These are phyloP conservation scores for Rubroshorea leprosula DNA, from an alignment of 345 rosid genomes.

Conservation along the genomic window DNA sequence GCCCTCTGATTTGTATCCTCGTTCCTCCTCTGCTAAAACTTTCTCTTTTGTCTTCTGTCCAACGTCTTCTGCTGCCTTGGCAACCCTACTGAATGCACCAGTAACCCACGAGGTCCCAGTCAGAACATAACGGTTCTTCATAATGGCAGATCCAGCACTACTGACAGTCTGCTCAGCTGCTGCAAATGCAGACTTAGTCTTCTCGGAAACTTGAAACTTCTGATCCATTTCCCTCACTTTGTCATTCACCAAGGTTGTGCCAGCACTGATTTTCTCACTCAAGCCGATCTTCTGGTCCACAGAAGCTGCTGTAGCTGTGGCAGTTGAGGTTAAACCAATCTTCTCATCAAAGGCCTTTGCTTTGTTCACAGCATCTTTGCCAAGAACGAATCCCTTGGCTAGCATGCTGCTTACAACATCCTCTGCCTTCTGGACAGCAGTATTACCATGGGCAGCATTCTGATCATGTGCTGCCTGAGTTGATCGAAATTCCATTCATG, in stretches of 20 bases:
- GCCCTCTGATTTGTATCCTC: conserved; percentile 30
- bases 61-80: conserved; percentile 87
- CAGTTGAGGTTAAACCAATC: conserved; percentile 74
- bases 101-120: conserved; percentile 78
- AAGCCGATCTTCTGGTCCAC: conserved; percentile 76
- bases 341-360: conserved; percentile 81
- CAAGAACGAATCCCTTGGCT: conserved; percentile 79
- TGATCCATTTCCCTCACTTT: conserved; percentile 82
- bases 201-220: conserved; percentile 87
- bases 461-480: conserved; percentile 39
- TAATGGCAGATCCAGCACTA: conserved; percentile 70
- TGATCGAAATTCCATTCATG: conserved; percentile 1
- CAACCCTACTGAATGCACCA: conserved; percentile 71
- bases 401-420: conserved; percentile 90
- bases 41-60: conserved; percentile 82
- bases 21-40: conserved; percentile 56
- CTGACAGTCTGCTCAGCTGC: conserved; percentile 86
- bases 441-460: conserved; percentile 30
- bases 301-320: conserved; percentile 69
- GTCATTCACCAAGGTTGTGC: conserved; percentile 70
- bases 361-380: conserved; percentile 76
- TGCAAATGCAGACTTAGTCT: conserved; percentile 73
- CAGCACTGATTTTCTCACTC: conserved; percentile 64
- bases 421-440: conserved; percentile 76
- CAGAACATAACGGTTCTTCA: conserved; percentile 78